Conservation (phyloP, 441 rosid genomes). For the Adansonia madagascariensis region DNA sequence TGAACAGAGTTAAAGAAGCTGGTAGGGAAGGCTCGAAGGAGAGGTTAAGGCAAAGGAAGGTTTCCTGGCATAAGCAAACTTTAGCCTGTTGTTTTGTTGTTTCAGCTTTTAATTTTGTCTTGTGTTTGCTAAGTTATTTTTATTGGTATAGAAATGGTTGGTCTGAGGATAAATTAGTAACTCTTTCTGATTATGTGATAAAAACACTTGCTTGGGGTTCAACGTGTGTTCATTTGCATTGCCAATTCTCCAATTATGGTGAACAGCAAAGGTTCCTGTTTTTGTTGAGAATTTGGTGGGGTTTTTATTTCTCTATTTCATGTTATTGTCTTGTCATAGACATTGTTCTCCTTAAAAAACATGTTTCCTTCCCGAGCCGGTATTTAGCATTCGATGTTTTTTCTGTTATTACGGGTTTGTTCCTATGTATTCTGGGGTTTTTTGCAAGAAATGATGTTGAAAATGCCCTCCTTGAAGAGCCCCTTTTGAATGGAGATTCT, state of each 20-base stretch:
- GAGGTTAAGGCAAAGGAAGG: slow-evolving; percentile 30
- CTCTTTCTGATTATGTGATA: slow-evolving; percentile 57
- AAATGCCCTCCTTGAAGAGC: slow-evolving; percentile 53
- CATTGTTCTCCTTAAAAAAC: slow-evolving; percentile 40
- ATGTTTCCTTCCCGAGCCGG: slow-evolving; percentile 36
- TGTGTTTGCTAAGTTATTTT: slow-evolving; percentile 44
- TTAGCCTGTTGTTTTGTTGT: slow-evolving; percentile 45
- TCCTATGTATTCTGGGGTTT: slow-evolving; percentile 66
- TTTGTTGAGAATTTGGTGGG: slow-evolving; percentile 77
- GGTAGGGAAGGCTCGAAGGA: slow-evolving; percentile 38
- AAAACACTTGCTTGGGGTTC: slow-evolving; percentile 69
- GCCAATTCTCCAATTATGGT: slow-evolving; percentile 34
- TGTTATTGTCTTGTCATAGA: slow-evolving; percentile 64
- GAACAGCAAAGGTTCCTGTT: slow-evolving; percentile 48
- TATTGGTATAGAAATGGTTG: slow-evolving; percentile 54
- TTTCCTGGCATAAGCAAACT: slow-evolving; percentile 39
- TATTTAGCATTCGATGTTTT: slow-evolving; percentile 52
- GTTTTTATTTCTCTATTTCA: slow-evolving; percentile 54
- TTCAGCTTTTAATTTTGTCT: slow-evolving; percentile 42
- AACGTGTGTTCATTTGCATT: slow-evolving; percentile 46
- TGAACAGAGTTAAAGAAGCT: slow-evolving; percentile 29
- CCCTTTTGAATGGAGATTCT: slow-evolving; percentile 54
- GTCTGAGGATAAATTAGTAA: slow-evolving; percentile 52
- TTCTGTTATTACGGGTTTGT: slow-evolving; percentile 52
- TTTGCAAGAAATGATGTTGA: slow-evolving; percentile 40